Base-by-base conservation (phyloP, 192 early-diverging fungal genomes). In the Coemansia sp. region DNA sequence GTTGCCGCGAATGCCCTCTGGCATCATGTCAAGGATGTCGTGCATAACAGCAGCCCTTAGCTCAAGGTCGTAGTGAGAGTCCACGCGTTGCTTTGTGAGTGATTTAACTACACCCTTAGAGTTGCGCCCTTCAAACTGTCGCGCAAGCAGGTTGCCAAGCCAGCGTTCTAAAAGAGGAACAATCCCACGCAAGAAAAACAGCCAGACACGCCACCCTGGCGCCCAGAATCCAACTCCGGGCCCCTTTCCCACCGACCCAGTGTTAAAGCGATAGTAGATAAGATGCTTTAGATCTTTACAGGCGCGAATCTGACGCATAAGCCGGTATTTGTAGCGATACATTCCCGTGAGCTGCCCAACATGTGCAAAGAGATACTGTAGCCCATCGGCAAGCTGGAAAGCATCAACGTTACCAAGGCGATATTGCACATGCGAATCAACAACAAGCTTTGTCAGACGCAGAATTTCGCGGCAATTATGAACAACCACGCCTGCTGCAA, bases 11-110 rank as follows among this genome's bases (percentile, higher is more conserved):
- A 99, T 96, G 21, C 95, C 96, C 84, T 97, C 95, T 19, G 98
- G 98, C 95, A 99, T 99, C 94, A 98, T 96, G 76, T 99, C 98
- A 52, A 96, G 81, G 67, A 99, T 99, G 69, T 99, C 98, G 84
- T 95, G 93, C 92, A 99, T 95, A 18, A 99, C 98, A 12, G 96
- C 93, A 18, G 98, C 98, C 64, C 98, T 91, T 61, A 99, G 86
- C 80, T 99, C 98, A 67, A 99, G 84, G 77, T 99, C 98, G 67
- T 94, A 98, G 76, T 98, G 95, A 41, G 94, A 96, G 74, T 99
- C 98, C 0, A 99, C 98, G 66, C 98, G 93, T 78, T 99, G 98
- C 76, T 99, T 99, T 39, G 98, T 99, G 37, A 99, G 93, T 6
- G 95, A 96, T 87, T 97, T 97, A 56, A 95, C 96, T 42, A 98